Evolutionary conservation across 257 asterid genomes (phyloP), one percentile per base, ranked within the genome.

Genomic region (Primulina tabacum): DNA sequence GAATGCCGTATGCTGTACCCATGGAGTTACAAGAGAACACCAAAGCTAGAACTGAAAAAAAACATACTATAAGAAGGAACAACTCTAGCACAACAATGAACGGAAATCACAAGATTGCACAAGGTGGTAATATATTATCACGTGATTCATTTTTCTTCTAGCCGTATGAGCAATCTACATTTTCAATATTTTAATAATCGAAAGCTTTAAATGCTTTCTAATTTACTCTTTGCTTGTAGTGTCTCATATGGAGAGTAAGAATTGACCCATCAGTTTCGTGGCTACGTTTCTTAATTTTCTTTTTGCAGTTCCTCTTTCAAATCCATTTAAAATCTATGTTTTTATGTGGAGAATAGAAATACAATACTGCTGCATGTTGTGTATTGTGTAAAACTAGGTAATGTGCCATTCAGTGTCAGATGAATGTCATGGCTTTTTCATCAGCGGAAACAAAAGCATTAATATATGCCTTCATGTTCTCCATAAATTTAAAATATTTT

Each of bases 1-100:
- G 70, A 64, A 74, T 90, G 60, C 96, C 90, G 61, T 62, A 66
- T 63, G 61, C 74, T 75, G 78, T 33, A n/a, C 72, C 77, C 53
- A 21, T 56, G 80, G 74, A 75, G 68, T 50, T 65, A 58, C 76
- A 4, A 24, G 69, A 64, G 69, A 84, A 69, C 64, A 74, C 68
- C 60, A 77, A 58, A 71, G 76, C 74, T 72, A 72, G 74, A 75
- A 72, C 66, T 11, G 69, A 73, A 66, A 66, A 65, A 63, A 82
- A 71, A 70, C 84, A 65, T 12, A 64, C 21, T 40, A 62, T 72
- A 55, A 71, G 74, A 69, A 74, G 79, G 53, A 64, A 80, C 62
- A 40, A 59, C 43, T 24, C 69, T 73, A 24, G 56, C 38, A 71
- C 68, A 76, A 69, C 30, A 64, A 70, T 9, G 47, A 65, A 66